Evolutionary conservation across 768 basidiomycete species (phyloP), one percentile per base, ranked within the genome.

Genomic region (Rhodotorula babjevae): DNA sequence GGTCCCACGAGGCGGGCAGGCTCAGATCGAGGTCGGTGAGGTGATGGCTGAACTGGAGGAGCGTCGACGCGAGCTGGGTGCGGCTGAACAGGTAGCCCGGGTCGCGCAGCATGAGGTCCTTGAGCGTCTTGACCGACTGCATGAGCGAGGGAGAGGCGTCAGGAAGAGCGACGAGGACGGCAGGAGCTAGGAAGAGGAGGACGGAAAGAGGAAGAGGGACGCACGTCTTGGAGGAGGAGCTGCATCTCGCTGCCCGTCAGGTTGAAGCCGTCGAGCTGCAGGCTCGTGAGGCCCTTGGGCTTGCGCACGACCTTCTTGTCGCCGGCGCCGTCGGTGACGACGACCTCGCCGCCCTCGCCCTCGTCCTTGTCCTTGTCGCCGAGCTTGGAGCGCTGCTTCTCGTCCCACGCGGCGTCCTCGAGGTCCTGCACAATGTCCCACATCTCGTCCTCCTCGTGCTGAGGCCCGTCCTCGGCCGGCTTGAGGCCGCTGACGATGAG

Each of bases 121-220:
- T 5, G 64, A 75, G 65, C 12, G 61, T 61, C 12, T 71, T 9
- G 36, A 18, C 29, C 3, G 74, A 75, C 74, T 75, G 64, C 50
- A 15, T 18, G 44, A 12, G 44, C 5, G 21, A 7, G 1, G 9
- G 19, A 33, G 14, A 16, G 1, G 19, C 0, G 56, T 59, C 52
- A 60, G 40, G 33, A 47, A 36, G 33, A 5, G 2, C 14, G 27
- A 40, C 25, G 46, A 23, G n/a, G 5, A 52, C 29, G 50, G 9
- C 29, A 29, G 44, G 12, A 15, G 44, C 44, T 18, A 2, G 44
- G 3, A 11, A 46, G 44, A 46, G 44, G 12, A 46, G 9, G 36
- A 49, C 4, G 2, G 46, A 19, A 23, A 18, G 47, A 25, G 23
- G 23, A 27, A 19, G 29, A 14, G 29, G 6, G 16, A 59, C 69